Base-by-base conservation (phyloP, 2,329 filamentous ascomycete species). In the Penicillium decumbens region DNA sequence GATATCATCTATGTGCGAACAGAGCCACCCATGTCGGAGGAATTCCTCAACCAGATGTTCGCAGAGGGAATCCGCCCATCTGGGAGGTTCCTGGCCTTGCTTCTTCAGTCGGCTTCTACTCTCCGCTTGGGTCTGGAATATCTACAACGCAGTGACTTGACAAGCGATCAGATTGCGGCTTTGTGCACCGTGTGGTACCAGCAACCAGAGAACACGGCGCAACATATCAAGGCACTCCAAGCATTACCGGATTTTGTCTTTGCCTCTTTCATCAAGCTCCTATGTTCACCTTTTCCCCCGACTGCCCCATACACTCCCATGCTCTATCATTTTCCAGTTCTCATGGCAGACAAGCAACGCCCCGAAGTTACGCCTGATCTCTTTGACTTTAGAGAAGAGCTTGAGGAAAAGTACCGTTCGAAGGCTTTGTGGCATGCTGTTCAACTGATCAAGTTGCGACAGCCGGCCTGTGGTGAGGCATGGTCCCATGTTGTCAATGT, bases 1-100 rank as follows among this genome's bases (percentile, higher is more conserved):
- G 77, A 84, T 55, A 66, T 78, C 41, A 78, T 81, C 1, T 83
- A 83, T 62, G 74, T 82, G 9, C 73, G 73, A 24, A 75, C 75
- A 12, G 71, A 77, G 37, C 74, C 80, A 12, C 82, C 82, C 5
- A 73, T 72, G 0, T 59, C 78, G 15, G 69, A 77, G n/a, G 69
- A 75, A 9, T 72, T 85, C 29, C 72, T 79, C 38, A 57, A 73
- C 15, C 66, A 77, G 37, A 80, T 84, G 73, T 59, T 68, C 24
- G 66, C 62, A 1, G 68, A 74, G 30, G 68, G 71, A 3, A 59
- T 82, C 20, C 63, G 59, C 6, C 73, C 78, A 8, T 64, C 66
- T 3, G 66, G 63, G 2, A 67, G 67, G 33, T 70, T 78, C 9
- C 61, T 84, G 8, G 70, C 72, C 2, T 72, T 78, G 43, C 65